phyloP scores from a whole-genome alignment of 2,329 filamentous ascomycete species.

The Pyricularia pennisetigena region DNA sequence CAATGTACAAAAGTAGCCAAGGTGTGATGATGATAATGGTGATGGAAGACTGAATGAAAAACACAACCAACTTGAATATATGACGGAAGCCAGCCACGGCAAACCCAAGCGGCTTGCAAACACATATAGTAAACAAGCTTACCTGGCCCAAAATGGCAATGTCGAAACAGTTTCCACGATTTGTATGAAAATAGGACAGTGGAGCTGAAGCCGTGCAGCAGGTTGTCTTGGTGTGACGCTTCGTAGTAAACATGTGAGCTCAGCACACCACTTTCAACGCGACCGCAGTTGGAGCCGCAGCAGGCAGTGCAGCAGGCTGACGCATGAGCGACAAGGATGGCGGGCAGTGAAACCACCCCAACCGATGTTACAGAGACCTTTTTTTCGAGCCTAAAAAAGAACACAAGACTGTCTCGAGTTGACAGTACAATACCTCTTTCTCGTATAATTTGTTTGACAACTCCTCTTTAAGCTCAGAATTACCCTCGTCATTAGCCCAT shows the following conservation, averaged over 20 bases:
- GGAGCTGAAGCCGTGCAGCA: not conserved
- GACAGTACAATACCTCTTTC: not conserved
- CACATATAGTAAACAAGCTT: not conserved
- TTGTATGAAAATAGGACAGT: not conserved
- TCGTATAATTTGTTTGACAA: not conserved
- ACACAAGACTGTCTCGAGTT: not conserved
- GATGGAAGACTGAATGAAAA: not conserved
- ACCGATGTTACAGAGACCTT: not conserved
- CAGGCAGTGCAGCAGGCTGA: not conserved
- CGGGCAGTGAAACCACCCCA: not conserved
- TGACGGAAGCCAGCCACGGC: not conserved
- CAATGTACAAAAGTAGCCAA: not conserved
- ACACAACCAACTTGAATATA: no score
- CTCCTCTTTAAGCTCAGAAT: not conserved
- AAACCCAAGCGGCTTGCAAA: not conserved
- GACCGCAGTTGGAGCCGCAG: not conserved
- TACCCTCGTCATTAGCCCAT: not conserved
- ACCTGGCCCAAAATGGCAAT: not conserved
- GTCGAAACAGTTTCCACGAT: not conserved
- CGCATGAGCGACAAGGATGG: not conserved
- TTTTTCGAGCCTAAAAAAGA: not conserved
- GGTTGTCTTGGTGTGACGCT: not conserved
- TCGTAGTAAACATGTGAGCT: conserved; percentile 1
- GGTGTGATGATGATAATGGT: not conserved
- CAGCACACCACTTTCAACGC: not conserved